These are phyloP conservation scores for Tricholoma sp. DNA, from an alignment of 768 basidiomycete genomes.

Conservation along the genomic window DNA sequence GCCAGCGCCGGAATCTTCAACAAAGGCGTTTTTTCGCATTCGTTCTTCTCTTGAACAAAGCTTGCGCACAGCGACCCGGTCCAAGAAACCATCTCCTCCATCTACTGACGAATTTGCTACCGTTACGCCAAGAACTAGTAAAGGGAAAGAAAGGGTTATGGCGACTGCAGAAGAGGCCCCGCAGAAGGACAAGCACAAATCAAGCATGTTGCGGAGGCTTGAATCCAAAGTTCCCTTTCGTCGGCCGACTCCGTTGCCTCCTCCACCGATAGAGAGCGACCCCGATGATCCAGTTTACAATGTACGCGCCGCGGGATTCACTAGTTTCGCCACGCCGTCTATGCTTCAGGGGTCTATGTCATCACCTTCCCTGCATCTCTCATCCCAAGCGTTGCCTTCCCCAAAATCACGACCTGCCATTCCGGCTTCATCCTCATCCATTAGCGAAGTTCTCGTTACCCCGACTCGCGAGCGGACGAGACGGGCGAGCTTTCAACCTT, in stretches of 20 bases:
- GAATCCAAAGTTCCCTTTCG: slow-evolving; percentile 52
- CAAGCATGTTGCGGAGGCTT: slow-evolving; percentile 41
- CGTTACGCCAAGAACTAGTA: slow-evolving; percentile 36
- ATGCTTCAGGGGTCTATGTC: slow-evolving; percentile 69
- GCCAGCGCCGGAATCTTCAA: slow-evolving; percentile 33
- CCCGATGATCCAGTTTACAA: slow-evolving; percentile 27
- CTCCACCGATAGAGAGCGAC: slow-evolving; percentile 26
- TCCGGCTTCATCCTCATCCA: slow-evolving; percentile 43
- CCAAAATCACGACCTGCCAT: slow-evolving; percentile 46
- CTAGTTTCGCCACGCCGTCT: slow-evolving; percentile 60
- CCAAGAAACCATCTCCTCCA: slow-evolving; percentile 37
- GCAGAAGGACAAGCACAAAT: slow-evolving; percentile 34
- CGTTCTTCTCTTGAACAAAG: slow-evolving; percentile 66
- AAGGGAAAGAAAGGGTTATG: slow-evolving; percentile 39
- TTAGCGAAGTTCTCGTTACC: slow-evolving; percentile 39
- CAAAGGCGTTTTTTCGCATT: slow-evolving; percentile 57
- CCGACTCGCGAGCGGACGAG: slow-evolving; percentile 41
- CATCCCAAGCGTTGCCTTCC: slow-evolving; percentile 50
- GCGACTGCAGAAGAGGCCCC: slow-evolving; percentile 16
- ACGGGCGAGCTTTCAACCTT: slow-evolving; percentile 33
- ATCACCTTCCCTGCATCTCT: slow-evolving; percentile 65
- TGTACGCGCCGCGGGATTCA: slow-evolving; percentile 46
- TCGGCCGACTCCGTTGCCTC: slow-evolving; percentile 34
- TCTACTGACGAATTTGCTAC: slow-evolving; percentile 40
- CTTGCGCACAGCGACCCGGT: slow-evolving; percentile 57